A percentile compares a stretch with the other conserved stretches of the same genome.
Evolutionary conservation across 2,329 filamentous ascomycete genomes (phyloP).

Genomic region (Fusarium sulawesiense): DNA sequence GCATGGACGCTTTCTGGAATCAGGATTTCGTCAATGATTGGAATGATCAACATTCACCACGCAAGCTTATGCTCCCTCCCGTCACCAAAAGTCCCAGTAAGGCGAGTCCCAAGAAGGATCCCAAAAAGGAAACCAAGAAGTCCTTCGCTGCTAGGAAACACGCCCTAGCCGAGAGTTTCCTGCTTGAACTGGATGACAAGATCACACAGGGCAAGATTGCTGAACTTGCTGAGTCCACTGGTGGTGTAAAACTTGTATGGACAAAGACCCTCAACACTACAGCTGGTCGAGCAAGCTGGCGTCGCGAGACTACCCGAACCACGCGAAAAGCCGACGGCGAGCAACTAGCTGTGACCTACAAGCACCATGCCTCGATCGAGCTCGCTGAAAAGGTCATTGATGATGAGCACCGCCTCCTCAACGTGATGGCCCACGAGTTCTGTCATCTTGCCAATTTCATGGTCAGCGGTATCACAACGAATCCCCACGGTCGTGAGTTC

Average conservation of each 20-base stretch:
- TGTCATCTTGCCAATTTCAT: constrained; percentile 96
- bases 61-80: constrained; percentile 52
- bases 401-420: constrained; percentile 79
- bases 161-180: constrained; percentile 70
- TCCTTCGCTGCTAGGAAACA: constrained; percentile 72
- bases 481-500: constrained; percentile 87
- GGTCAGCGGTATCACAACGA: constrained; percentile 77
- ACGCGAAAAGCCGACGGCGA: constrained; percentile 44
- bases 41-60: constrained; percentile 71
- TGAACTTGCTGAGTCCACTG: constrained; percentile 69
- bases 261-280: constrained; percentile 83
- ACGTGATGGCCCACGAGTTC: constrained; percentile 96
- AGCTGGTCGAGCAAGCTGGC: constrained; percentile 80
- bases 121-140: constrained; percentile 60
- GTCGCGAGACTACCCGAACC: constrained; percentile 64
- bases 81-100: constrained; percentile 46
- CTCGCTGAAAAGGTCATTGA: constrained; percentile 90
- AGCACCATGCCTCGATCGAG: constrained; percentile 82
- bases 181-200: constrained; percentile 73
- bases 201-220: constrained; percentile 72
- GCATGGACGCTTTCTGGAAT: constrained; percentile 69
- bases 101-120: constrained; percentile 52
- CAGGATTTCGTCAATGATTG: constrained; percentile 70
- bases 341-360: constrained; percentile 50
- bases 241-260: constrained; percentile 79